phyloP scores from a whole-genome alignment of 371 early-diverging fungal genomes.

The Chytridium lagenaria region DNA sequence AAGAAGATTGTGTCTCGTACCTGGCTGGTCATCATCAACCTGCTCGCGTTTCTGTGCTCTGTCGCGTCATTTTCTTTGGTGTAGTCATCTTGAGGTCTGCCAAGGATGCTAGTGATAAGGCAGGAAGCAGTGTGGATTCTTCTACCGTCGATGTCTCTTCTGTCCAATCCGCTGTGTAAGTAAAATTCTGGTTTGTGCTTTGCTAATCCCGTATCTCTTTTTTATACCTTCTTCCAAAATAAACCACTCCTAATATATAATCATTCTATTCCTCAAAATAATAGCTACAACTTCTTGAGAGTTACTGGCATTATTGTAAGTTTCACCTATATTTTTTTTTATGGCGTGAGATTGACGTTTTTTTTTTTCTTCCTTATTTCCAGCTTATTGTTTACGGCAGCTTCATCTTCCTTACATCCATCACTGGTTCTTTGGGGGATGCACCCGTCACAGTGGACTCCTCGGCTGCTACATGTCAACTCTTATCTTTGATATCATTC shows the following conservation, averaged over 20 bases:
- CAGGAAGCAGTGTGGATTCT: background rate
- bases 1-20: slow-evolving; percentile 9
- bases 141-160: background rate
- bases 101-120: background rate
- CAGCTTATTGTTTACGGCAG: background rate
- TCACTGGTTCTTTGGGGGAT: slow-evolving; percentile 8
- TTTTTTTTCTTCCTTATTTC: too few species aligned
- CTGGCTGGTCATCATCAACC: slow-evolving; percentile 11
- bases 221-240: too few species aligned
- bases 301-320: too few species aligned
- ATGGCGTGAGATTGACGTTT: too few species aligned
- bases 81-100: background rate
- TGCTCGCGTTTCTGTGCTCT: slow-evolving; percentile 6
- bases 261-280: too few species aligned
- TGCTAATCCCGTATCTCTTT: too few species aligned
- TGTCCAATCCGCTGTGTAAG: background rate
- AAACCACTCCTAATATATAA: too few species aligned
- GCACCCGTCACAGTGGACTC: background rate
- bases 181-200: too few species aligned
- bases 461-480: slow-evolving; percentile 10
- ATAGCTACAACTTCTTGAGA: too few species aligned
- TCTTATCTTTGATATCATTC: background rate
- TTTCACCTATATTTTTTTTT: background rate
- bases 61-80: background rate
- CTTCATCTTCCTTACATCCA: background rate